phyloP scores from a whole-genome alignment of 108 stramenopile species.

The Skeletonema tropicum region DNA sequence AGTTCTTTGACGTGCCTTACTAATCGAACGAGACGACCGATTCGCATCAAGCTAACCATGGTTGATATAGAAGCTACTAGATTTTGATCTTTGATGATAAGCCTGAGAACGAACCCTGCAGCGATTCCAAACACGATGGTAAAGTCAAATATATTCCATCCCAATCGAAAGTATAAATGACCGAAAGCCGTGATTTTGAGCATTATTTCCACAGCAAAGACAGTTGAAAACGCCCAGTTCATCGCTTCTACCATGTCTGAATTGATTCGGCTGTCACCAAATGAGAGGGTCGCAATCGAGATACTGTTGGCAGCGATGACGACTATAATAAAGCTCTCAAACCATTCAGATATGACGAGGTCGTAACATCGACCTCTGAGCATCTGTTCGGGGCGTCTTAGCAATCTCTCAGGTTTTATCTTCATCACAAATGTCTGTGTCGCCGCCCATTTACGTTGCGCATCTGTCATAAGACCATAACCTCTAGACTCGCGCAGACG shows the following conservation, averaged over 20 bases:
- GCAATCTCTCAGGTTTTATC: slow-evolving; percentile 43
- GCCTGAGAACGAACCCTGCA: slow-evolving; percentile 44
- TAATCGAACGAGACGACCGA: slow-evolving; percentile 68
- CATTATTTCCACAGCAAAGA: slow-evolving; percentile 61
- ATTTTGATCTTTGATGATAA: slow-evolving; percentile 7
- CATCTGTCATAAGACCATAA: slow-evolving; percentile 53
- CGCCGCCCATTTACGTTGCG: slow-evolving; percentile 60
- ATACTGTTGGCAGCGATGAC: slow-evolving; percentile 58
- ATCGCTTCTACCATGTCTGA: slow-evolving; percentile 18
- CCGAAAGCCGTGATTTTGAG: slow-evolving; percentile 54
- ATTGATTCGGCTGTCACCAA: slow-evolving; percentile 40
- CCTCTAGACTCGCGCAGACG: slow-evolving; percentile 48
- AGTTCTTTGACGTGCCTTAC: slow-evolving; percentile 51
- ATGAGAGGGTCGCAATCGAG: slow-evolving; percentile 48
- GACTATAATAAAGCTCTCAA: slow-evolving; percentile 56
- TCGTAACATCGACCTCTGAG: slow-evolving; percentile 48
- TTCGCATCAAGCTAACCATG: slow-evolving; percentile 52
- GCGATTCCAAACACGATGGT: slow-evolving; percentile 56
- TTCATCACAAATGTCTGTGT: slow-evolving; percentile 64
- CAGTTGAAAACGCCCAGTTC: slow-evolving; percentile 54
- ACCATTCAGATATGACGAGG: slow-evolving; percentile 43
- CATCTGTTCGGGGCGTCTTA: slow-evolving; percentile 20
- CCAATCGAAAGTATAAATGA: slow-evolving; percentile 48
- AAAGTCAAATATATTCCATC: slow-evolving; percentile 75
- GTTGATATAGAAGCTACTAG: slow-evolving; percentile 39